Evolutionary conservation across 345 rosid species (phyloP).

Genomic region (Populus nigra): DNA sequence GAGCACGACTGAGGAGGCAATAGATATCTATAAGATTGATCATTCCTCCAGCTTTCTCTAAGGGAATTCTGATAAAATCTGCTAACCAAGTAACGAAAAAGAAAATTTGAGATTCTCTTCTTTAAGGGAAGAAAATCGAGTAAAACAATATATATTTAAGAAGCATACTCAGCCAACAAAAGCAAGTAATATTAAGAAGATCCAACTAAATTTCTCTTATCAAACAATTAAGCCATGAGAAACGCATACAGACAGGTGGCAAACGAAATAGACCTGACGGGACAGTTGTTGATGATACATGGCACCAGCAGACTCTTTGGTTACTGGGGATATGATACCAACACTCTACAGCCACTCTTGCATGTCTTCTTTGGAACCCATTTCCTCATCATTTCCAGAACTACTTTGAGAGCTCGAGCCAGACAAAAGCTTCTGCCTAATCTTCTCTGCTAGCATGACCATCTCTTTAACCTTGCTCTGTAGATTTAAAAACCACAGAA

Average conservation of each 20-base stretch:
- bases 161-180: background rate
- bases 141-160: background rate
- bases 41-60: constrained; percentile 94
- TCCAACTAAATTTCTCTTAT: background rate
- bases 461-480: constrained; percentile 94
- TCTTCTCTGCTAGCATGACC: constrained; percentile 87
- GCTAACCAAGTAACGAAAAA: constrained; percentile 57
- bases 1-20: constrained; percentile 93
- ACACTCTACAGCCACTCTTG: constrained; percentile 94
- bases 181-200: background rate
- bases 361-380: constrained; percentile 92
- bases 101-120: constrained; percentile 16
- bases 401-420: constrained; percentile 55
- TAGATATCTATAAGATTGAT: constrained; percentile 86
- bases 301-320: constrained; percentile 94
- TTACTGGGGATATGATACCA: constrained; percentile 94
- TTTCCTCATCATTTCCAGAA: constrained; percentile 64
- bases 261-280: constrained; percentile 65
- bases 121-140: background rate
- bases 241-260: constrained; percentile 5
- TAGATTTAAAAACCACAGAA: constrained; percentile 21
- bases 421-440: constrained; percentile 85
- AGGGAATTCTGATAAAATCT: constrained; percentile 85
- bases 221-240: background rate
- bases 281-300: constrained; percentile 86